These are phyloP conservation scores for Alternaria ventricosa DNA, from an alignment of 2,329 filamentous ascomycete genomes.

Conservation along the genomic window DNA sequence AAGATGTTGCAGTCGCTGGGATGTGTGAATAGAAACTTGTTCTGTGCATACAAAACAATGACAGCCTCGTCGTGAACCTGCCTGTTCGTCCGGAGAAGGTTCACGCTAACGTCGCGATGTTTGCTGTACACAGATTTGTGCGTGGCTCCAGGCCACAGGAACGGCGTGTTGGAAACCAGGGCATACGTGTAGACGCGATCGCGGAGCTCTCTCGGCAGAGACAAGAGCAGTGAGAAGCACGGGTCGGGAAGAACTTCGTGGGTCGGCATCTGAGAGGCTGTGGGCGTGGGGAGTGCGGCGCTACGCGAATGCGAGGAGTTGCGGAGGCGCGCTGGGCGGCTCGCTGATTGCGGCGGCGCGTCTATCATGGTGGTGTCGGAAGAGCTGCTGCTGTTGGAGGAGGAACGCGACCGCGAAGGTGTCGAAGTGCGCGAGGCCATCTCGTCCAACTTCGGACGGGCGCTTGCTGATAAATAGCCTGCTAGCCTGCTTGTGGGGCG, in stretches of 20 bases:
- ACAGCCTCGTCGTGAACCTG: constrained; percentile 44
- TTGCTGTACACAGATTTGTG: constrained; percentile 8
- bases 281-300: constrained; percentile 12
- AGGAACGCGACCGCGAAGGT: constrained; percentile 39
- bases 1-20: constrained; percentile 51
- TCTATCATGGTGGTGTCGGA: constrained; percentile 46
- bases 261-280: neutral
- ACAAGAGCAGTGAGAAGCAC: constrained; percentile 42
- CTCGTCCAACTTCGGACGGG: neutral
- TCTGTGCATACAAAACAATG: constrained; percentile 43
- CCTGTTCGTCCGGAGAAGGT: constrained; percentile 36
- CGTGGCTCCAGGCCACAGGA: constrained; percentile 41
- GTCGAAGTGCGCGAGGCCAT: constrained; percentile 42
- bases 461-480: constrained; percentile 9
- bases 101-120: constrained; percentile 29
- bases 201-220: constrained; percentile 47
- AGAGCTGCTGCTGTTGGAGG: constrained; percentile 35
- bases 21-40: constrained; percentile 49
- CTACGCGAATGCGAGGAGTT: constrained; percentile 28
- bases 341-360: constrained; percentile 31
- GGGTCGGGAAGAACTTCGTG: constrained; percentile 19
- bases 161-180: constrained; percentile 38
- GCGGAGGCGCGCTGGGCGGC: constrained; percentile 36
- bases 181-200: constrained; percentile 44
- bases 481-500: constrained; percentile 1